Base-by-base conservation (phyloP, 2,329 filamentous ascomycete species). In the Apiospora arundinis region DNA sequence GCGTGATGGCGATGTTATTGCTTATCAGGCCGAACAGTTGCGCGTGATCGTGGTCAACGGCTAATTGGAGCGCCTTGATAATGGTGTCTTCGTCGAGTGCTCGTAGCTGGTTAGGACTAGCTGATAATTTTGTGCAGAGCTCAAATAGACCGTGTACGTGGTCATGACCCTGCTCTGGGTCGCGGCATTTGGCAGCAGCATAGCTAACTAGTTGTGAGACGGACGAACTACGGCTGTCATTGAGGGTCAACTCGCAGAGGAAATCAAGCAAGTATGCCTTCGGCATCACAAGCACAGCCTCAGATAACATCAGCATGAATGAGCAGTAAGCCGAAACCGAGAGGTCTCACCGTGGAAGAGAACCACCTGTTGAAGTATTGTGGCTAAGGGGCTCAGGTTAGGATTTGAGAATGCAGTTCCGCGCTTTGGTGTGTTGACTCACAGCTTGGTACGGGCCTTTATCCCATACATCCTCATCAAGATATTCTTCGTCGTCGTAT, bases 181-280 rank as follows among this genome's bases (percentile, higher is more conserved):
- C 56, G 28, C 21, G 32, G 56, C 56, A 63, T 32, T 40, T 63
- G 21, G 21, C 32, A 23, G 56, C 56, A 32, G 40, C n/a, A 23
- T 63, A 23, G 18, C 21, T n/a, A n/a, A 63, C 56, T 9, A 63
- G 32, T 28, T 40, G 56, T 32, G 56, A 63, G 32, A 6, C 32
- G 18, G 56, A 40, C 6, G 56, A 63, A 18, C 56, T 63, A 14
- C 56, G 18, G 28, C 40, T 40, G 32, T 63, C 32, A n/a, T 40
- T 9, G 8, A 63, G 28, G 40, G 56, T n/a, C 32, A 63, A 18
- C 11, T 63, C 56, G 32, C 32, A 63, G 18, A 63, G 40, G 32
- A 63, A 63, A 9, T 63, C 32, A 37, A 63, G 56, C 56, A 63
- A 63, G 21, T 18, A 37, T 2, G 56, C 32, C 56, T 63, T 63